Evolutionary conservation across 2,329 filamentous ascomycete genomes (phyloP), one percentile per base, ranked within the genome.

Genomic region (Penicillium sp.): DNA sequence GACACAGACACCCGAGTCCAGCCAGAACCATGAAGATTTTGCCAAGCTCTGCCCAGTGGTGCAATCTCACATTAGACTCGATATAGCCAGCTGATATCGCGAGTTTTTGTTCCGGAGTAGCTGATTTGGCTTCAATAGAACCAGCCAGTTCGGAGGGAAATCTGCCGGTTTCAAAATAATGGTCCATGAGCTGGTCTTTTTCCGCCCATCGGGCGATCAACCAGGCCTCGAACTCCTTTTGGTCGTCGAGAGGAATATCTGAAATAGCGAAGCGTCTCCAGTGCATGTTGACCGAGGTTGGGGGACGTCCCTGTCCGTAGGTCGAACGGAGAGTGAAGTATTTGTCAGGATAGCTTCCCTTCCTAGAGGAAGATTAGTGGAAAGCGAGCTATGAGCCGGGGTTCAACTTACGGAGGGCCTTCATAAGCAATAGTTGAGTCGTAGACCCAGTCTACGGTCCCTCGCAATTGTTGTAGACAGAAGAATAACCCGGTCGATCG

Each of bases 201-300:
- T 96, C 91, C 46, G 86, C 83, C 94, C 94, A 99, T 42, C 91
- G 83, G 51, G 89, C 85, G 29, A 86, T 82, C 26, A 97, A 79
- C 94, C 94, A 99, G 3, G 79, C 65, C 52, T 95, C 90, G 65
- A 99, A 99, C 6, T 82, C 78, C 38, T 87, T 81, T 15, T 82
- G 80, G 61, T 87, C 83, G 29, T 90, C 81, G 9, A 95, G 81
- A 0, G 93, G 93, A 41, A 99, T 95, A 18, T 90, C 85, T 21
- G 82, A 81, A 13, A 96, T 70, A 31, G 83, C 82, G 73, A 95
- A 96, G 9, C 91, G 85, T 48, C 94, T 85, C 90, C 93, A 99
- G 74, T 95, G 88, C 78, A 97, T 92, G 73, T 96, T 97, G 65
- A 97, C 92, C 1, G 91, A 96, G 70, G 92, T 96, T 1, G 93